Percentiles rank a stretch among this genome's conserved stretches.
These are phyloP conservation scores for Arthroderma sp. DNA, from an alignment of 2,329 filamentous ascomycete genomes.

Conservation along the genomic window DNA sequence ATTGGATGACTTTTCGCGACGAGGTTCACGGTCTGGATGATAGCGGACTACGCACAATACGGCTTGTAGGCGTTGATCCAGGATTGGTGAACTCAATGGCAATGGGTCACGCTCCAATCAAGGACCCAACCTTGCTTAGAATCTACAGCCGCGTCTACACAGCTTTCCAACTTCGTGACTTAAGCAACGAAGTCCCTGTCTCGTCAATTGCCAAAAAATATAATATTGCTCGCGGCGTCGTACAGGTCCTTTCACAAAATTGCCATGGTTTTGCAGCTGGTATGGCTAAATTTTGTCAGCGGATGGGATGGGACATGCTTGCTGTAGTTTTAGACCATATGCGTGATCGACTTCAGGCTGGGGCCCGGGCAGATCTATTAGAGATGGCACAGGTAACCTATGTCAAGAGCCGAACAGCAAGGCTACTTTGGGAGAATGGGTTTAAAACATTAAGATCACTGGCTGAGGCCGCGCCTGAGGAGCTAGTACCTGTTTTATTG, in stretches of 20 bases:
- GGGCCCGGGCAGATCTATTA: constrained; percentile 58
- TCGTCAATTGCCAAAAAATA: constrained; percentile 60
- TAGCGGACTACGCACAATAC: constrained; percentile 56
- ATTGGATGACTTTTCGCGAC: constrained; percentile 61
- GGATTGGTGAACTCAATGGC: constrained; percentile 55
- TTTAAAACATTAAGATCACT: constrained; percentile 56
- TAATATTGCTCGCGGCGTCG: constrained; percentile 54
- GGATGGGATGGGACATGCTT: constrained; percentile 65
- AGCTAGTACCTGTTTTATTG: constrained; percentile 59
- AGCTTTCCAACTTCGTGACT: constrained; percentile 63
- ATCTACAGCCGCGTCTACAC: constrained; percentile 63
- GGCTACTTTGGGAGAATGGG: constrained; percentile 64
- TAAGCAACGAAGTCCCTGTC: constrained; percentile 65
- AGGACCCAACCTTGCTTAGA: constrained; percentile 49
- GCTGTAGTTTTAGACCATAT: constrained; percentile 63
- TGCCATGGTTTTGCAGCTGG: constrained; percentile 68
- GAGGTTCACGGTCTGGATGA: constrained; percentile 60
- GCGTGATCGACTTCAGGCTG: constrained; percentile 59
- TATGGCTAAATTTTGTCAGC: constrained; percentile 67
- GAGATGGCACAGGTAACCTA: constrained; percentile 60
- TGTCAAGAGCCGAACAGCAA: constrained; percentile 64
- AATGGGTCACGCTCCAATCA: constrained; percentile 50
- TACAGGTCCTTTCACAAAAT: constrained; percentile 61
- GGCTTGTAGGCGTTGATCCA: constrained; percentile 57
- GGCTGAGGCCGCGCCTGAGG: constrained; percentile 55